Evolutionary conservation across 1,284 basidiomycete genomes (phyloP).

Genomic region (Cryptococcus hybrid): DNA sequence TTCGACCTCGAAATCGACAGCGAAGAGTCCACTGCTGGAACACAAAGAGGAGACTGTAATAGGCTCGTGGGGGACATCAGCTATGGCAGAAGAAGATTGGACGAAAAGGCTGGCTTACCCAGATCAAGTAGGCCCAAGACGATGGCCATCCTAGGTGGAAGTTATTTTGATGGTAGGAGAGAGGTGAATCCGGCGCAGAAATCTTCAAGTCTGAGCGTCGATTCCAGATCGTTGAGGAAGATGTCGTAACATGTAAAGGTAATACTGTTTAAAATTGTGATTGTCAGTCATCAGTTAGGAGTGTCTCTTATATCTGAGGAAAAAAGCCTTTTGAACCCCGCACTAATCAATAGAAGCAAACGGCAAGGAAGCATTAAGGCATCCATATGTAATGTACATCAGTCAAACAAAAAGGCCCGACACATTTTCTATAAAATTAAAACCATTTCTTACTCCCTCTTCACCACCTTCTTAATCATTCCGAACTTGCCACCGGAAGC

Average conservation of each 20-base stretch:
- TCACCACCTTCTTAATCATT: too few species aligned
- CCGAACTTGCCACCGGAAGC: too few species aligned
- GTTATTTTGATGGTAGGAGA: constrained; percentile 14
- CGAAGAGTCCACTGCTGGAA: not conserved
- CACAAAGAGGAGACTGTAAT: not conserved
- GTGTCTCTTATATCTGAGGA: too few species aligned
- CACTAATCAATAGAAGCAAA: too few species aligned
- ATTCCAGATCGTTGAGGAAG: not conserved
- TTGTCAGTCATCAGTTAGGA: too few species aligned
- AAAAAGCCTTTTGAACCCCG: too few species aligned
- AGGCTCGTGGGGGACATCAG: not conserved
- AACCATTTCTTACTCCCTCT: too few species aligned
- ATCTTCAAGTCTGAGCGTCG: constrained; percentile 3
- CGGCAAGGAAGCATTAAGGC: too few species aligned
- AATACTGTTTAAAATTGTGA: too few species aligned
- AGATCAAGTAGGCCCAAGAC: constrained; percentile 5
- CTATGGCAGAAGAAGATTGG: not conserved
- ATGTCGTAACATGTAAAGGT: not conserved
- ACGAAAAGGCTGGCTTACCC: not conserved
- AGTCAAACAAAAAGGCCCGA: too few species aligned
- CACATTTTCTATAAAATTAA: too few species aligned
- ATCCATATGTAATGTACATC: too few species aligned
- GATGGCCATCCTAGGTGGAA: constrained; percentile 12
- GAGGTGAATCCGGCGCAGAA: constrained; percentile 2
- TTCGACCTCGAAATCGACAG: not conserved